Evolutionary conservation across 495 filamentous ascomycete species (phyloP).

Genomic region (Aspergillus wentii): DNA sequence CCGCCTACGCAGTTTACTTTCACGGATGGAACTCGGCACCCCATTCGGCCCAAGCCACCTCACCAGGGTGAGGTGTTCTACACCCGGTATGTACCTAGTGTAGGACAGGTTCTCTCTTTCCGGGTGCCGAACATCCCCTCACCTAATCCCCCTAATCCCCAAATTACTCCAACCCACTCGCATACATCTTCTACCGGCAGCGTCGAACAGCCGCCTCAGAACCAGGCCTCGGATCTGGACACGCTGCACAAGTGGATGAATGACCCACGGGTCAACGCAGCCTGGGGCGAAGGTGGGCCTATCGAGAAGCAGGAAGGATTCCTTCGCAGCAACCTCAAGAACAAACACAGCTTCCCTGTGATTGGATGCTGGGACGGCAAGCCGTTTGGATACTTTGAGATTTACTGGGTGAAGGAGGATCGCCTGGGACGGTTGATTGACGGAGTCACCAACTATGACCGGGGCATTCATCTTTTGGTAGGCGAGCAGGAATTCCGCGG

Average conservation of each 20-base stretch:
- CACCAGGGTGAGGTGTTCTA: constrained; percentile 88
- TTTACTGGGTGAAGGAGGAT: constrained; percentile 99
- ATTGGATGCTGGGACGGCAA: constrained; percentile 94
- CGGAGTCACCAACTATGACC: constrained; percentile 71
- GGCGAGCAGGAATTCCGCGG: constrained; percentile 93
- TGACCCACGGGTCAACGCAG: constrained; percentile 71
- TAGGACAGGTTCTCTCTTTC: constrained; percentile 84
- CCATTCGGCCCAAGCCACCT: constrained; percentile 82
- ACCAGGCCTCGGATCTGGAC: constrained; percentile 57
- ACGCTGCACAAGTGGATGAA: constrained; percentile 88
- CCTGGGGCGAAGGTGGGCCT: constrained; percentile 73
- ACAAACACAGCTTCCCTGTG: constrained; percentile 76
- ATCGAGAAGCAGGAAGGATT: constrained; percentile 61
- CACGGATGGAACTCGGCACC: constrained; percentile 77
- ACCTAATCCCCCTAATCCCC: constrained; percentile 11
- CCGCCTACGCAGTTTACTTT: constrained; percentile 75
- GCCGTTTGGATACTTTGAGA: constrained; percentile 95
- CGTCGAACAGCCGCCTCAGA: constrained; percentile 23
- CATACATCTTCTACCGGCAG: constrained; percentile 23
- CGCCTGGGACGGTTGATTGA: constrained; percentile 61
- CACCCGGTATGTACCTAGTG: constrained; percentile 74
- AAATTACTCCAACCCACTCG: constrained; percentile 17
- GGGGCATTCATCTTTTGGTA: constrained; percentile 82
- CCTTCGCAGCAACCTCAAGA: constrained; percentile 57
- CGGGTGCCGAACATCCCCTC: constrained; percentile 57